Evolutionary conservation across 2,329 filamentous ascomycete species (phyloP).

Genomic region (Fusarium oxysporum): DNA sequence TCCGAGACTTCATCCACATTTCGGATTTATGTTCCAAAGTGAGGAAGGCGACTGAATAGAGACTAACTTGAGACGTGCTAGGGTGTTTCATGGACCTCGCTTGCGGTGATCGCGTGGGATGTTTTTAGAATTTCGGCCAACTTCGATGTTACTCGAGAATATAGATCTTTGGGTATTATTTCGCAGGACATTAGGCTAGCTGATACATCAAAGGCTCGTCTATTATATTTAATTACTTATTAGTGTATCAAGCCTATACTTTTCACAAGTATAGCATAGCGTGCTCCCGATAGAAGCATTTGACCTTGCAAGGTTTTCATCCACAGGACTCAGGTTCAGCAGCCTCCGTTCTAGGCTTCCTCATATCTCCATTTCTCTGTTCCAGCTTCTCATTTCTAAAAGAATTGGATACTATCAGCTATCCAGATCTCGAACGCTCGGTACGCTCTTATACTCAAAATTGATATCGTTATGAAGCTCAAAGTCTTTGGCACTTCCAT

Average conservation of each 20-base stretch:
- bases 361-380: fast-evolving
- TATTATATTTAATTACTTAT: not conserved
- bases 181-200: not conserved
- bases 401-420: not conserved
- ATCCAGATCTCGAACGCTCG: not conserved
- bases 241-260: not conserved
- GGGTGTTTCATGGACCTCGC: not conserved
- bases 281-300: not conserved
- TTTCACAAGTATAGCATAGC: not conserved
- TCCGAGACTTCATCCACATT: not conserved
- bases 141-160: not conserved
- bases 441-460: not conserved
- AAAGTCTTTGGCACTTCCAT: not conserved
- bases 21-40: fast-evolving
- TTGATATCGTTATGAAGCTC: not conserved
- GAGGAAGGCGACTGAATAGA: not conserved
- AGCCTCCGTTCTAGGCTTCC: not conserved
- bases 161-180: not conserved
- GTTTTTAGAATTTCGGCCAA: not conserved
- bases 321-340: too few relatives aligned
- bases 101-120: not conserved
- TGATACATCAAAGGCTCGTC: too few relatives aligned
- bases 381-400: fast-evolving
- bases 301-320: fast-evolving
- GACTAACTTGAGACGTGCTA: not conserved